These are phyloP conservation scores for Gracilaria gracilis DNA, from an alignment of 23 red algal genomes.

Conservation along the genomic window DNA sequence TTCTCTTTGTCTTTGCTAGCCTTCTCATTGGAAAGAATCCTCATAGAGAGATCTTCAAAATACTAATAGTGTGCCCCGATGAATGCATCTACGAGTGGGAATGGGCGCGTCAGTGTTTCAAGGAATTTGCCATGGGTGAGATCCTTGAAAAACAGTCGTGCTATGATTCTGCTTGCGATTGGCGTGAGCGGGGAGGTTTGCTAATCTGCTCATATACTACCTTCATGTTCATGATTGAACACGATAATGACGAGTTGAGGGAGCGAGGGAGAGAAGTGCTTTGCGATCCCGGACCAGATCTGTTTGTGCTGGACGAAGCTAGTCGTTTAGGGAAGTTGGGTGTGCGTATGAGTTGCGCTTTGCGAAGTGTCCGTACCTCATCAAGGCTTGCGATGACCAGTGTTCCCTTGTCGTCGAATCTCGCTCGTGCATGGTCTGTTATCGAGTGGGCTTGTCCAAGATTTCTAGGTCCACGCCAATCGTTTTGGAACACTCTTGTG, in stretches of 20 bases:
- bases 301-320: conserved; percentile 64
- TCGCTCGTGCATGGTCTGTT: conserved; percentile 28
- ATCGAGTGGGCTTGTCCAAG: conserved; percentile 64
- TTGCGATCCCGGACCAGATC: conserved; percentile 47
- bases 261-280: conserved; percentile 10
- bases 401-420: conserved; percentile 12
- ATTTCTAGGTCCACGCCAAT: conserved; percentile 24
- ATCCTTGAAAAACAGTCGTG: conserved; percentile 15
- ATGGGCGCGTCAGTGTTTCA: conserved; percentile 1
- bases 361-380: conserved; percentile 16
- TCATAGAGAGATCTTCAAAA: background rate
- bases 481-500: conserved; percentile 45
- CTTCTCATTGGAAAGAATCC: conserved; percentile 1
- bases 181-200: background rate
- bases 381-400: conserved; percentile 60
- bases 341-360: background rate
- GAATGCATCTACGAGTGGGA: conserved; percentile 23
- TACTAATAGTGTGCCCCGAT: conserved; percentile 1
- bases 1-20: conserved; percentile 46
- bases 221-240: conserved; percentile 28
- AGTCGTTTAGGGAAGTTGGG: background rate
- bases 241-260: background rate
- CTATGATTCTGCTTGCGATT: background rate
- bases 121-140: background rate
- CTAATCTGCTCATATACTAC: background rate